Evolutionary conservation across 2,329 filamentous ascomycete genomes (phyloP).

Genomic region (Beauveria sp.): DNA sequence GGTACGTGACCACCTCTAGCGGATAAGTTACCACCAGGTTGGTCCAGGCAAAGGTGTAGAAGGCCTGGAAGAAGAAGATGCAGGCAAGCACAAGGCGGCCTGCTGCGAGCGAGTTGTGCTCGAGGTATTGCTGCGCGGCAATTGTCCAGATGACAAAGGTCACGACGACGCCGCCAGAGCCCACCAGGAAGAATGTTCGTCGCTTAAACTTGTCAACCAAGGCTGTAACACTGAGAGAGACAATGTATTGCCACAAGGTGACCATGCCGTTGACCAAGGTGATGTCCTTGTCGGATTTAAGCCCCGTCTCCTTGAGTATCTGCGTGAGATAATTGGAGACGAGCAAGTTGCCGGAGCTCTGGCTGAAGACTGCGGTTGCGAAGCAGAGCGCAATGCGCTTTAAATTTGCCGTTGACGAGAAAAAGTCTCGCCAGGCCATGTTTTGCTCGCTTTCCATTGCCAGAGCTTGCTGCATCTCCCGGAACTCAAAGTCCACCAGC

Average conservation of each 20-base stretch:
- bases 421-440: conserved; percentile 35
- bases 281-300: conserved; percentile 29
- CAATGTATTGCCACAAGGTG: conserved; percentile 35
- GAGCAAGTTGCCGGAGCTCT: conserved; percentile 33
- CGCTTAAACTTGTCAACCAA: conserved; percentile 30
- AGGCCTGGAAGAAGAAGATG: conserved; percentile 34
- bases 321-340: conserved; percentile 35
- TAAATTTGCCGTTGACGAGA: conserved; percentile 30
- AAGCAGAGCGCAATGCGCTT: conserved; percentile 34
- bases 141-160: conserved; percentile 34
- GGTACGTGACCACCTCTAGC: conserved; percentile 33
- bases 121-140: conserved; percentile 30
- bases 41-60: conserved; percentile 37
- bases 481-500: conserved; percentile 39
- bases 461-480: conserved; percentile 42
- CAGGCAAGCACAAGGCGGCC: conserved; percentile 31
- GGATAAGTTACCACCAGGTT: conserved; percentile 36
- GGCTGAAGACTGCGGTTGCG: conserved; percentile 31
- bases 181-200: conserved; percentile 31
- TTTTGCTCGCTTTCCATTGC: conserved; percentile 34
- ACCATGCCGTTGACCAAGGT: conserved; percentile 35
- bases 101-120: conserved; percentile 22
- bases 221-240: conserved; percentile 29
- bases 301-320: conserved; percentile 31
- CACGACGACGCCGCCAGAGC: conserved; percentile 30